phyloP scores from a whole-genome alignment of 2,329 filamentous ascomycete species.

The Exophiala oligosperma region DNA sequence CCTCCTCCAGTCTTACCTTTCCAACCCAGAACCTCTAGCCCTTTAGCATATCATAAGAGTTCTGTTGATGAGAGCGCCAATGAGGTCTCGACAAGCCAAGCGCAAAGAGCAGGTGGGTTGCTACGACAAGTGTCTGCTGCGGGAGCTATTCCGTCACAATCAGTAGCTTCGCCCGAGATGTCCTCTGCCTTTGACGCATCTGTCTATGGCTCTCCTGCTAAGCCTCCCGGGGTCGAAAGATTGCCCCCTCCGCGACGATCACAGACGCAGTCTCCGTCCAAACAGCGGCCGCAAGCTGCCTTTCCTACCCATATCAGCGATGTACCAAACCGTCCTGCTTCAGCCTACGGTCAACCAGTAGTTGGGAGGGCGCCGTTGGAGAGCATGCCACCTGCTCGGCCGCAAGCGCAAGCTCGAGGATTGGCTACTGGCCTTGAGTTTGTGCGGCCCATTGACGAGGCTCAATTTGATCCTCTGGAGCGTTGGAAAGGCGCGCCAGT shows the following conservation, averaged over 20 bases:
- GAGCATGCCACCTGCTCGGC: slow-evolving; percentile 31
- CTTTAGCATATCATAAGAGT: slow-evolving; percentile 53
- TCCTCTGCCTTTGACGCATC: slow-evolving; percentile 26
- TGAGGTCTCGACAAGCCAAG: slow-evolving; percentile 13
- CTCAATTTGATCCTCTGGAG: slow-evolving; percentile 70
- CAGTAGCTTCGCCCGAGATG: slow-evolving; percentile 28
- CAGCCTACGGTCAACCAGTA: slow-evolving; percentile 50
- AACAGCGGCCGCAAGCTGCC: slow-evolving; percentile 50
- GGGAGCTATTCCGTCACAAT: slow-evolving; percentile 6
- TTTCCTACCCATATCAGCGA: slow-evolving; percentile 46
- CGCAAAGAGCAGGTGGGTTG: slow-evolving; percentile 1
- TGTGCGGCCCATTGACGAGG: slow-evolving; percentile 57
- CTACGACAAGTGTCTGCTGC: slow-evolving; percentile 12
- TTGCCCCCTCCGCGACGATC: slow-evolving; percentile 49
- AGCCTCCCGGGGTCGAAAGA: slow-evolving; percentile 21
- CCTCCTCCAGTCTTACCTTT: slow-evolving; percentile 48
- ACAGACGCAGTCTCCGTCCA: slow-evolving; percentile 61
- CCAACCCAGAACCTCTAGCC: slow-evolving; percentile 65
- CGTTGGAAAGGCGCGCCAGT: slow-evolving; percentile 89
- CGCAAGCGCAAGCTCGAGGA: slow-evolving; percentile 39
- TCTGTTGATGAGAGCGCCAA: slow-evolving; percentile 21
- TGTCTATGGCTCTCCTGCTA: slow-evolving; percentile 40
- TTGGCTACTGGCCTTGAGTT: slow-evolving; percentile 55
- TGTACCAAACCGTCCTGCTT: slow-evolving; percentile 53
- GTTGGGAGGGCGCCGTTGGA: slow-evolving; percentile 29